A percentile compares a stretch with the other conserved stretches of the same genome.
phyloP scores from a whole-genome alignment of 306 rosid species.

The Cucurbita maxima region DNA sequence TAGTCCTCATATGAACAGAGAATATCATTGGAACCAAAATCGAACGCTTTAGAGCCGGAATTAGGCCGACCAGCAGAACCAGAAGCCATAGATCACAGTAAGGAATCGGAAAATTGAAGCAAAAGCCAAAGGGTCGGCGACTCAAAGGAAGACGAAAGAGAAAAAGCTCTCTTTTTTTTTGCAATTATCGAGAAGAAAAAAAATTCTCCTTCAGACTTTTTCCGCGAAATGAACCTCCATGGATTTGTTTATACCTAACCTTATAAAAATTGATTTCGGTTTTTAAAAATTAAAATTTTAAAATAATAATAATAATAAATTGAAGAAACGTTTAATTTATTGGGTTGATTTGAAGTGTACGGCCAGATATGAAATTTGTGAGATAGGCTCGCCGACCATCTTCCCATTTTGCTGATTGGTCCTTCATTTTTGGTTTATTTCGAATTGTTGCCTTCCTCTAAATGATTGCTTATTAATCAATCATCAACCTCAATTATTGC shows the following conservation, averaged over 20 bases:
- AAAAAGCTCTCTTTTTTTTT: background rate
- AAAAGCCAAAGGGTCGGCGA: background rate
- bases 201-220: background rate
- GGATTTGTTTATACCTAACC: conserved; percentile 11
- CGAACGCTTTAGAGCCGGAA: conserved; percentile 41
- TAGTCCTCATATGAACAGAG: conserved; percentile 56
- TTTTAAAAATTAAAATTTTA: background rate
- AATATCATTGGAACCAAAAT: conserved; percentile 56
- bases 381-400: conserved; percentile 8
- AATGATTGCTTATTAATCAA: conserved; percentile 2
- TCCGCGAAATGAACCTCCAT: conserved; percentile 10
- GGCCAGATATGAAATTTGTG: conserved; percentile 5
- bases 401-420: background rate
- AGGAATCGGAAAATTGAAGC: conserved; percentile 1
- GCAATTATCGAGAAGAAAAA: background rate
- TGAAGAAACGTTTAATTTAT: background rate
- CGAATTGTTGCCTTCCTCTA: background rate
- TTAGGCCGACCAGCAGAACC: conserved; percentile 64
- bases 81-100: conserved; percentile 51
- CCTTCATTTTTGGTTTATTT: background rate
- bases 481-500: background rate
- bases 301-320: too few relatives aligned
- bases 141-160: conserved; percentile 8
- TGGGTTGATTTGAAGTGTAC: background rate
- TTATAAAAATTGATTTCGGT: background rate